Evolutionary conservation across 2,329 filamentous ascomycete species (phyloP).

Genomic region (Xylariaceae sp.): DNA sequence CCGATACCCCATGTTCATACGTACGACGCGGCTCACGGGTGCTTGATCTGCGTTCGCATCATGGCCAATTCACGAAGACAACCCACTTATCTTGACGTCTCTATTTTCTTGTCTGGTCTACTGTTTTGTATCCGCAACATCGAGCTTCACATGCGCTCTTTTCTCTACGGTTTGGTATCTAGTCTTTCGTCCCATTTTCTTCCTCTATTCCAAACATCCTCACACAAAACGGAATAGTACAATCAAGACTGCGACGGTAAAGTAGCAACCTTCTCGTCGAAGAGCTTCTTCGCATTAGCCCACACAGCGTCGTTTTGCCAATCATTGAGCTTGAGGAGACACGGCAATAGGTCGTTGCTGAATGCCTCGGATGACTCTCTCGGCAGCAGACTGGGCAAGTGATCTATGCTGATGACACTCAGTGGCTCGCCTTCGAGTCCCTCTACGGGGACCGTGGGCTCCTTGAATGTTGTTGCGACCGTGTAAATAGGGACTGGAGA

Average conservation of each 20-base stretch:
- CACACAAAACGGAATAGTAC: too few relatives aligned
- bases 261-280: conserved; percentile 74
- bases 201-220: too few relatives aligned
- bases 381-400: conserved; percentile 78
- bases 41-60: too few relatives aligned
- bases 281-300: conserved; percentile 79
- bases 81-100: too few relatives aligned
- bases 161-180: too few relatives aligned
- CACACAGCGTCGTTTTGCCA: conserved; percentile 73
- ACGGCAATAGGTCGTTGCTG: conserved; percentile 73
- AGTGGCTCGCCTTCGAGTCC: conserved; percentile 59
- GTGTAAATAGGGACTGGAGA: conserved; percentile 70
- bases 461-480: conserved; percentile 80
- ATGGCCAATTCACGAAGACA: too few relatives aligned
- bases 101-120: too few relatives aligned
- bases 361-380: conserved; percentile 86
- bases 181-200: too few relatives aligned
- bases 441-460: conserved; percentile 78
- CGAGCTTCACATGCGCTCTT: too few relatives aligned
- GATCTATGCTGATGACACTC: conserved; percentile 84
- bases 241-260: conserved; percentile 44
- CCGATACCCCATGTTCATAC: too few relatives aligned
- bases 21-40: too few relatives aligned
- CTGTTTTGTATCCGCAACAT: too few relatives aligned
- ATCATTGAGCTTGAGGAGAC: conserved; percentile 74